Evolutionary conservation across 805 yeast species (phyloP), one percentile per base, ranked within the genome.

Genomic region (Henningerozyma blattae): DNA sequence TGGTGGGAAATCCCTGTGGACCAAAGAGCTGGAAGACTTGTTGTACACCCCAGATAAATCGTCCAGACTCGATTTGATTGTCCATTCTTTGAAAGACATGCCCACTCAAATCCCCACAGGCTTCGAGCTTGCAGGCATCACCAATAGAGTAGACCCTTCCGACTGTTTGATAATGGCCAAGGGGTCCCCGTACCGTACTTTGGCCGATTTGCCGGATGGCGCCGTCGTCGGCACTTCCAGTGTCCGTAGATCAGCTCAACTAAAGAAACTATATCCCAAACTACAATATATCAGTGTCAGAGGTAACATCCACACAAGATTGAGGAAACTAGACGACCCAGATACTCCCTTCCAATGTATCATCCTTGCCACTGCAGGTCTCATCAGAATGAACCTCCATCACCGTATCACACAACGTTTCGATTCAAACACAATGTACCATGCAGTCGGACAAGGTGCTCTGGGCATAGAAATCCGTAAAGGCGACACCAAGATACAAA

Each of bases 361-460:
- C 26, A 72, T 91, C 36, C 65, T 91, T 36, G 98, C 98, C 0
- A 78, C 91, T 8, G 97, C 98, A 1, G 98, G 98, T 2, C 67
- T 91, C 38, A 62, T 72, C 16, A 72, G 98, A 44, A 61, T 80
- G 28, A 81, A 77, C 10, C 61, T 87, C 34, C 75, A 70, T n/a
- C 56, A 73, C 44, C 67, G 96, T 55, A 85, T 91, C 51, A 76
- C 95, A 5, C 65, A 70, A 41, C 68, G 65, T 43, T 65, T 91
- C 41, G 73, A 77, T 36, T 67, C 75, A 4, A 80, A 83, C 22
- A 82, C 78, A 35, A 83, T 89, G 94, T 80, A 76, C 53, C 83
- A 89, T 54, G 95, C 98, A 1, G 95, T 91, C 30, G 98, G 98
- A n/a, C 98, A 91, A 62, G 98, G 98, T 42, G 97, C 97, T 0